Base-by-base conservation (phyloP, 257 asterid species). In the Gentiana macrophylla region DNA sequence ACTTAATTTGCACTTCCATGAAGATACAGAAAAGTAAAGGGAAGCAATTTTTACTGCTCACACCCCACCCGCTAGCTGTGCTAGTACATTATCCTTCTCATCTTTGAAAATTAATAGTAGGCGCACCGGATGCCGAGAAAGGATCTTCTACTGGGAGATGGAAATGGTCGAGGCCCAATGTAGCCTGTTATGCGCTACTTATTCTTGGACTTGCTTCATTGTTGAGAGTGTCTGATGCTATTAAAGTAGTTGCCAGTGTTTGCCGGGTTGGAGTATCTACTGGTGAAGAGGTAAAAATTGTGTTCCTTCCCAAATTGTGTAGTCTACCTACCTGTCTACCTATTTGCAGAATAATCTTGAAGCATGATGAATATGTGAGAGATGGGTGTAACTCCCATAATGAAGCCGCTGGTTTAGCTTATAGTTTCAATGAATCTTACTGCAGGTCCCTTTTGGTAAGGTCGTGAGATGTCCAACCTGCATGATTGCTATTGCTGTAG, bases 91-190 rank as follows among this genome's bases (percentile, higher is more conserved):
- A 3, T 41, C 9, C 46, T 5, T 41, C 9, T 5, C 9, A 7
- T 41, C 46, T 41, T 41, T 41, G 46, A 41, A 24, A 24, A 41
- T 41, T 41, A 10, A 41, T 41, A 41, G 2, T 41, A 62, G 63
- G 68, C 53, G 41, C 78, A 67, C 83, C 74, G 53, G 72, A 66
- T 77, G 76, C 62, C 56, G 84, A 79, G 56, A 72, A 68, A 57
- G 70, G 75, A 37, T 50, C 59, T 33, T 62, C 75, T 37, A 62
- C 72, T 34, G 83, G 70, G 67, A 82, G 82, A 79, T 91, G 89
- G 94, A 87, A 67, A 70, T 91, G 98, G 96, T 80, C 96, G 37
- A 82, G 94, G 74, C 95, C 98, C 7, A 87, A 86, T 70, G 92
- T 74, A 36, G 62, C 63, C 70, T 80, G 80, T n/a, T 87, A 84